Conservation (phyloP, 2,329 filamentous ascomycete species). For the Claviceps fusiformis region DNA sequence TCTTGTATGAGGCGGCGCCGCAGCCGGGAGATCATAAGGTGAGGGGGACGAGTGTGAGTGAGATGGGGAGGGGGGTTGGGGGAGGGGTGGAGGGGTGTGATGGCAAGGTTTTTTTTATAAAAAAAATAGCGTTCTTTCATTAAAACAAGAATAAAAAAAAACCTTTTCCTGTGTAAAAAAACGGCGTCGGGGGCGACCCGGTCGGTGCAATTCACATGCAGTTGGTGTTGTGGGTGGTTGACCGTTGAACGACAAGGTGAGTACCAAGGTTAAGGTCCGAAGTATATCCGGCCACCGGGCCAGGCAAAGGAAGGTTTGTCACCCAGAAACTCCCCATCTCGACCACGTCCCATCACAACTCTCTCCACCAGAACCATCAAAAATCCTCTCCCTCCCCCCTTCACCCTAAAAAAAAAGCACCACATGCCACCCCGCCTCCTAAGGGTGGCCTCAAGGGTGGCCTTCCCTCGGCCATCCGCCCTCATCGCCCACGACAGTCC, state of each 20-base stretch:
- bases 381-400: background rate
- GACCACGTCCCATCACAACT: background rate
- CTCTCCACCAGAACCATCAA: background rate
- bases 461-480: slow-evolving; percentile 24
- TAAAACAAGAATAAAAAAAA: too few relatives aligned
- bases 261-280: background rate
- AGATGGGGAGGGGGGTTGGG: slow-evolving; percentile 42
- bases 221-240: background rate
- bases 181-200: too few relatives aligned
- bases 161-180: too few relatives aligned
- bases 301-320: too few relatives aligned
- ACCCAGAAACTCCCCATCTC: background rate
- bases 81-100: slow-evolving; percentile 21
- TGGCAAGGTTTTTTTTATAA: too few relatives aligned
- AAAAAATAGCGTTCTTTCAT: too few relatives aligned
- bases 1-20: slow-evolving; percentile 86
- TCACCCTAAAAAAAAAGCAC: background rate
- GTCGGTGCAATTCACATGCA: too few relatives aligned
- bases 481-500: slow-evolving; percentile 13
- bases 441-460: slow-evolving; percentile 31
- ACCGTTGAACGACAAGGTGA: too few relatives aligned
- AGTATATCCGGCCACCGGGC: slow-evolving; percentile 7
- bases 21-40: slow-evolving; percentile 78
- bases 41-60: slow-evolving; percentile 40
- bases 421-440: slow-evolving; percentile 30